Conservation (phyloP, 768 basidiomycete species). For the Udeniomyces megalosporus region DNA sequence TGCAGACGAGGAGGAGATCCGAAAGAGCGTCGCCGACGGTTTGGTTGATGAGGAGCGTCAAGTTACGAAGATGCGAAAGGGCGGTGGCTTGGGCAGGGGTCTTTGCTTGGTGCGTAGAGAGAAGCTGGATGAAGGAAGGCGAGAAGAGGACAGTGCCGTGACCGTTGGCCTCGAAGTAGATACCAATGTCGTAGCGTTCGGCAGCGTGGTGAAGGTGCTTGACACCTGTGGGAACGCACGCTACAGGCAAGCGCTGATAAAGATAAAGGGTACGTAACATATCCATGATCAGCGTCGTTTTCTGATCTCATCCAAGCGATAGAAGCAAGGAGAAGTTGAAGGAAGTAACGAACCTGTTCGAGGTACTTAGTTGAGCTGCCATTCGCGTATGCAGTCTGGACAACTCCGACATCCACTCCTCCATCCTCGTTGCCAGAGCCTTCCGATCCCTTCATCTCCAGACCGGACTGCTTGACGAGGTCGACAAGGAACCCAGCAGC, state of each 20-base stretch:
- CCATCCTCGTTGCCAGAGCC: slow-evolving; percentile 32
- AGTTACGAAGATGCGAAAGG: slow-evolving; percentile 54
- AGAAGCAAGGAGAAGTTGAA: background rate
- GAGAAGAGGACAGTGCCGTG: slow-evolving; percentile 97
- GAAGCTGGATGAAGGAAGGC: slow-evolving; percentile 44
- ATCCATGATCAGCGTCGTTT: no score
- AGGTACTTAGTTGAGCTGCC: slow-evolving; percentile 91
- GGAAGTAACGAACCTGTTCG: slow-evolving; percentile 41
- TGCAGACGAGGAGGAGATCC: slow-evolving; percentile 88
- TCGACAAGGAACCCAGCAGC: slow-evolving; percentile 86
- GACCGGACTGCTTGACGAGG: slow-evolving; percentile 65
- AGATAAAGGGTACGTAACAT: no score
- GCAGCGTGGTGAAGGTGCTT: slow-evolving; percentile 97
- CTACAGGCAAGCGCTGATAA: slow-evolving; percentile 76
- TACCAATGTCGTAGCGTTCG: slow-evolving; percentile 82
- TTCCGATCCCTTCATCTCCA: slow-evolving; percentile 36
- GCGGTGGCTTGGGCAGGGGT: slow-evolving; percentile 71
- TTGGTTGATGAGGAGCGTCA: slow-evolving; percentile 83
- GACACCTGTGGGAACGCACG: slow-evolving; percentile 89
- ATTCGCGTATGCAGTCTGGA: slow-evolving; percentile 98
- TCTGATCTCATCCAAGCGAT: no score
- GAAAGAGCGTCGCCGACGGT: slow-evolving; percentile 94
- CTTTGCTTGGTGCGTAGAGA: slow-evolving; percentile 50
- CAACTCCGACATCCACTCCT: slow-evolving; percentile 71
- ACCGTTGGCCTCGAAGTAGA: slow-evolving; percentile 98